Base-by-base conservation (phyloP, 345 rosid species). In the Bruguiera gymnorhiza region DNA sequence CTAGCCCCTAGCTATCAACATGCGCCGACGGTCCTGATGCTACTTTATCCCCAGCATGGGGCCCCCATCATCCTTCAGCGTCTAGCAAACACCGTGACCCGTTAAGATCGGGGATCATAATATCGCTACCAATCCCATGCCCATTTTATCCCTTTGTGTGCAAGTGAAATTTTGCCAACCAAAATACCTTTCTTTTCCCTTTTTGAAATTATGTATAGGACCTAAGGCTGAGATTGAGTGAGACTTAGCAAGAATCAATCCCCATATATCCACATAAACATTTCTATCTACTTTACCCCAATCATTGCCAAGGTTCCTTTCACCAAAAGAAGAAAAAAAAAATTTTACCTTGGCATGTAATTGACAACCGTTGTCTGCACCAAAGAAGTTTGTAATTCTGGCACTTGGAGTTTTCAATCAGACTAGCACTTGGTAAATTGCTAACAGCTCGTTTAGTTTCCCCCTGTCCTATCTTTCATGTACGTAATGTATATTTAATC, bases 31-130 rank as follows among this genome's bases (percentile, higher is more conserved):
- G 80, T 19, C 84, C 89, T 69, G 50, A 54, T 65, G 69, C 68
- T 34, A 59, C 82, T 86, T n/a, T 85, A 83, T 66, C 92, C 96
- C 4, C 88, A 83, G 1, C 76, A 75, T 53, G 96, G 96, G 37
- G 86, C 87, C 26, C 92, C 83, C 29, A 67, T 89, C 62, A 81
- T 86, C 60, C 90, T 88, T 36, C 75, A 78, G 30, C 80, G 70
- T 6, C 65, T 86, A 67, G 15, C 67, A 23, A 53, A 59, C 31
- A 59, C 67, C 29, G 34, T 64, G 5, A 39, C 13, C 48, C 54
- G 11, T 56, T 72, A 37, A 53, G 63, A 70, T 75, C 71, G 43
- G 65, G 21, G 73, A 21, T 69, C 58, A 20, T 29, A 62, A 64
- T 11, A 39, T 55, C 10, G 11, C 13, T 8, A 3, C 59, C 59